Base-by-base conservation (phyloP, 2,329 filamentous ascomycete genomes). In the Cadophora gregata region DNA sequence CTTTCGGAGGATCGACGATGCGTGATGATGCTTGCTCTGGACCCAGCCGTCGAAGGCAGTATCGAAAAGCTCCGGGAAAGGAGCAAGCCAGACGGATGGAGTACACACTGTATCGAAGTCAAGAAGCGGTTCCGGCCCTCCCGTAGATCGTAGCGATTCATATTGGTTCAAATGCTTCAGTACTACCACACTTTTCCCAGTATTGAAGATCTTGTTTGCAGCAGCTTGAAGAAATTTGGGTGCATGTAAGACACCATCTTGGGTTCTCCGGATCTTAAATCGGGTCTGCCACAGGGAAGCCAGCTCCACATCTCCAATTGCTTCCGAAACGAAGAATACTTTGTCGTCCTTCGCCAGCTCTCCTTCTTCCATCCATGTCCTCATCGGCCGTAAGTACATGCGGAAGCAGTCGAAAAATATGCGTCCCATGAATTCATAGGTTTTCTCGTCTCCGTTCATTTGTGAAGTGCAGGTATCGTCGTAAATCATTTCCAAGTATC, bases 171-270 rank as follows among this genome's bases (percentile, higher is more conserved):
- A 82, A 58, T 90, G 86, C 67, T 89, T 90, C n/a, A 97, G 80
- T 53, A 97, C 90, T 0, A 96, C 87, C 64, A 96, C 89, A 73
- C 91, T 96, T 78, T 97, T 97, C 0, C 95, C 95, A 1, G 93
- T 90, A 0, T 90, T 93, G 73, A 97, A 95, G 45, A 97, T 93
- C 69, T 89, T 91, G 27, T 82, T 80, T 0, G 87, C 88, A 1
- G 89, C 86, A 2, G 89, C 84, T 47, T 89, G 86, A 4, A 97
- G 82, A 70, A 97, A 97, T 2, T 80, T 84, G 0, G 95, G 94
- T 0, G 90, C 89, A 72, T 90, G 88, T 0, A 93, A 77, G 1
- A 80, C 79, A 19, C 89, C 88, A 50, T 87, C 81, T 3, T 84
- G 78, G 0, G 88, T 87, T 14, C 81, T 82, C 29, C 89, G 86